Evolutionary conservation across 495 filamentous ascomycete genomes (phyloP).

Genomic region (Hypoxylon cercidicola): DNA sequence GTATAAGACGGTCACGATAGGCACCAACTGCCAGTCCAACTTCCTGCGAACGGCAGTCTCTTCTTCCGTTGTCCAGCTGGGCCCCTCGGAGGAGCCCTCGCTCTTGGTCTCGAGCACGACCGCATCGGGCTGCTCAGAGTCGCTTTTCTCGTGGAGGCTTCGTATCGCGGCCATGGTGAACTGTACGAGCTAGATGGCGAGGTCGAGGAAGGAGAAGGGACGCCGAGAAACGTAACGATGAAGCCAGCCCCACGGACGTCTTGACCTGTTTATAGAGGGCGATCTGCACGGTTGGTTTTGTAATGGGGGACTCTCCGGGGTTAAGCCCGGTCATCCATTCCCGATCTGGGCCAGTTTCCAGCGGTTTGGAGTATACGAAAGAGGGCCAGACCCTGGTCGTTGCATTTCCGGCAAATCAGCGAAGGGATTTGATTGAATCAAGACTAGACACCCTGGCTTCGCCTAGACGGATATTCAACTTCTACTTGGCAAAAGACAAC

Average conservation of each 20-base stretch:
- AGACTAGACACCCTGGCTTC: constrained; percentile 37
- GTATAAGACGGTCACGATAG: constrained; percentile 64
- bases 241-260: constrained; percentile 11
- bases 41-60: constrained; percentile 61
- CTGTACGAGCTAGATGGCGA: constrained; percentile 12
- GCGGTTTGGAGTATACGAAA: constrained; percentile 25
- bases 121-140: constrained; percentile 36
- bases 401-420: constrained; percentile 40
- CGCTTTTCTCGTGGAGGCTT: constrained; percentile 39
- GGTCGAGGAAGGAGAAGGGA: constrained; percentile 16
- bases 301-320: constrained; percentile 9
- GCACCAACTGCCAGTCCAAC: constrained; percentile 63
- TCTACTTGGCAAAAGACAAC: constrained; percentile 38
- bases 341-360: constrained; percentile 21
- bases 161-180: constrained; percentile 41
- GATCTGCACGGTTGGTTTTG: constrained; percentile 14
- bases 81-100: constrained; percentile 36
- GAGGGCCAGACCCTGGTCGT: constrained; percentile 32
- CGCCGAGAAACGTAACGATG: background rate
- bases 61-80: constrained; percentile 59
- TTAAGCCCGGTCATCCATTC: constrained; percentile 10
- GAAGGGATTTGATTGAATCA: constrained; percentile 39
- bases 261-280: constrained; percentile 18
- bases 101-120: constrained; percentile 42
- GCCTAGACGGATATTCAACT: constrained; percentile 43